phyloP scores from a whole-genome alignment of 352 stramenopile species.

The Globisporangium nunn region DNA sequence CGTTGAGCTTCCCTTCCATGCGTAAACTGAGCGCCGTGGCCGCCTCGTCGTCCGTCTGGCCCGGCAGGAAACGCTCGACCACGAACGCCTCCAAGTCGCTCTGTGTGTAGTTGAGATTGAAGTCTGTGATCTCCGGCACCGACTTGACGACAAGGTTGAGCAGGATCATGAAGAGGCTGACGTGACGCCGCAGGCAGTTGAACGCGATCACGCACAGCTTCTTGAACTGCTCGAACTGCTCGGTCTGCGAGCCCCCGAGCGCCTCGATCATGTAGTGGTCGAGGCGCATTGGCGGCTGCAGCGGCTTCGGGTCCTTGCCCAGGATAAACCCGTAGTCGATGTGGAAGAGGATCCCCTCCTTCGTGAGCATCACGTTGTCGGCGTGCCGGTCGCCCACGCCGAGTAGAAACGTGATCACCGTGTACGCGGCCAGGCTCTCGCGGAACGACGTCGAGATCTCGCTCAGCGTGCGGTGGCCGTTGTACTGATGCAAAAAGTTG shows the following conservation, averaged over 20 bases:
- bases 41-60: constrained; percentile 76
- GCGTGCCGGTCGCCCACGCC: constrained; percentile 98
- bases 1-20: constrained; percentile 85
- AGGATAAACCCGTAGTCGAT: constrained; percentile 99
- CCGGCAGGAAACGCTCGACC: constrained; percentile 75
- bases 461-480: constrained; percentile 76
- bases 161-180: constrained; percentile 86
- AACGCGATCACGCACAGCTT: constrained; percentile 83
- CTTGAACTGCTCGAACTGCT: constrained; percentile 83
- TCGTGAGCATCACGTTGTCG: constrained; percentile 98
- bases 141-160: constrained; percentile 77
- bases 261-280: constrained; percentile 90
- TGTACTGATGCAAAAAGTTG: constrained; percentile 84
- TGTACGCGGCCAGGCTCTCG: constrained; percentile 96
- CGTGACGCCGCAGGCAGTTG: constrained; percentile 79
- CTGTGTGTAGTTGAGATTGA: constrained; percentile 80
- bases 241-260: constrained; percentile 67
- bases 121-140: constrained; percentile 81
- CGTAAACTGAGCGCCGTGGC: constrained; percentile 72
- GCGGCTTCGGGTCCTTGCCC: constrained; percentile 96
- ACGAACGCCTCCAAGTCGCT: constrained; percentile 79
- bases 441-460: constrained; percentile 82
- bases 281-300: constrained; percentile 96
- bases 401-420: constrained; percentile 99
- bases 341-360: constrained; percentile 97